Evolutionary conservation across 2,329 filamentous ascomycete species (phyloP).

Genomic region (Karstenula rhodostoma): DNA sequence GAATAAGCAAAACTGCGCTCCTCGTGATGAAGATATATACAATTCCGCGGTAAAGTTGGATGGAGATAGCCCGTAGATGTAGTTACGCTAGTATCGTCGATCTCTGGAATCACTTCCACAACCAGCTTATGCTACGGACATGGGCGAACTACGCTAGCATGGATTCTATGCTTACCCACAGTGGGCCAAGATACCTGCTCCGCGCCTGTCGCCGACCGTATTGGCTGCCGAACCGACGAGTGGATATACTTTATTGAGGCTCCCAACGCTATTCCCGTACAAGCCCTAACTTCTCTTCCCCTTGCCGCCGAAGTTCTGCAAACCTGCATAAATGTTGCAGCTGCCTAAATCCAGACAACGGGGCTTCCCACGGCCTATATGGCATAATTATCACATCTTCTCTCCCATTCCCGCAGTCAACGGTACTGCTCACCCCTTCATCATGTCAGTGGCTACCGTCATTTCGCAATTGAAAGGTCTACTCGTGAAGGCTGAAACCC

Average conservation of each 20-base stretch:
- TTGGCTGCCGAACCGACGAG: background rate
- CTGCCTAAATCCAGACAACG: background rate
- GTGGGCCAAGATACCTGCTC: background rate
- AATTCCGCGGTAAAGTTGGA: no score
- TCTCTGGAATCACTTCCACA: background rate
- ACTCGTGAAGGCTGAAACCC: slow-evolving; percentile 4
- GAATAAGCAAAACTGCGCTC: no score
- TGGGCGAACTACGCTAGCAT: background rate
- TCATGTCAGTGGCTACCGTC: slow-evolving; percentile 6
- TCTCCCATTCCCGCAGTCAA: background rate
- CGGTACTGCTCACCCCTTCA: background rate
- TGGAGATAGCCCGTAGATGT: no score
- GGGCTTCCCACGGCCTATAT: background rate
- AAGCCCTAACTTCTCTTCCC: background rate
- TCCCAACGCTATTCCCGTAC: background rate
- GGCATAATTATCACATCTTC: slow-evolving; percentile 1
- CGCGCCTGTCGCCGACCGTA: background rate
- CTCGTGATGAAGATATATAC: no score
- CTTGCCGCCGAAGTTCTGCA: background rate
- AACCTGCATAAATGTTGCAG: background rate
- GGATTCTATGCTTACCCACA: background rate
- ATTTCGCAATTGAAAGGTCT: slow-evolving; percentile 10
- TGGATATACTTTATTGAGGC: background rate
- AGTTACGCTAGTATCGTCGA: no score
- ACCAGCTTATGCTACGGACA: background rate